Evolutionary conservation across 305 asterid genomes (phyloP), one percentile per base, ranked within the genome.

Genomic region (Rubia peregrina): DNA sequence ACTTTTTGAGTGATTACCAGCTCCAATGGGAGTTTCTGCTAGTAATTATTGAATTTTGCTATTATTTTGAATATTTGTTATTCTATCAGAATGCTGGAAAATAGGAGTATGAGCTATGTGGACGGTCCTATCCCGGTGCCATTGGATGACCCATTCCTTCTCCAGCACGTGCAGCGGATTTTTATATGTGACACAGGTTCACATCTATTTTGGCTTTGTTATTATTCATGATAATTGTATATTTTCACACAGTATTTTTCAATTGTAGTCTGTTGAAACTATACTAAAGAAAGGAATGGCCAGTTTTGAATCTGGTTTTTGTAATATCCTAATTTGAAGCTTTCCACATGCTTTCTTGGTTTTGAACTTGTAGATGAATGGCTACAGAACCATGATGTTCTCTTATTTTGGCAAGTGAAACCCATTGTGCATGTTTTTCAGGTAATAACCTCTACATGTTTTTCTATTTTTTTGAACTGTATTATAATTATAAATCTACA

Each of bases 331-430:
- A 51, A 51, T 16, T 71, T 49, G 70, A 65, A 26, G 7, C 5
- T 51, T 12, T 43, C 56, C 13, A 4, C 56, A n/a, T 19, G 63
- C 19, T 63, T 42, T 43, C 76, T 68, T 12, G 22, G 51, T 74
- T 30, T 75, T 77, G 73, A 65, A 81, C 65, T 70, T 68, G 67
- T 74, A 93, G 97, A 85, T 82, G 94, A 79, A 69, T 93, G 94
- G 95, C 80, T 80, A 78, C 96, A 87, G 78, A 85, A 85, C 69
- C 90, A 83, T 73, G 88, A 85, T 62, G 77, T 91, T 75, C 96
- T 93, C 70, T 81, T 93, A 71, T 91, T 93, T 80, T 94, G 98
- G 98, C 97, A 93, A 91, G 97, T 91, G 83, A 88, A 87, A 77
- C 98, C 96, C 1, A 78, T 82, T 42, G 96, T 94, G 78, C 90